phyloP scores from a whole-genome alignment of 495 filamentous ascomycete species.

The Daldinia grandis region DNA sequence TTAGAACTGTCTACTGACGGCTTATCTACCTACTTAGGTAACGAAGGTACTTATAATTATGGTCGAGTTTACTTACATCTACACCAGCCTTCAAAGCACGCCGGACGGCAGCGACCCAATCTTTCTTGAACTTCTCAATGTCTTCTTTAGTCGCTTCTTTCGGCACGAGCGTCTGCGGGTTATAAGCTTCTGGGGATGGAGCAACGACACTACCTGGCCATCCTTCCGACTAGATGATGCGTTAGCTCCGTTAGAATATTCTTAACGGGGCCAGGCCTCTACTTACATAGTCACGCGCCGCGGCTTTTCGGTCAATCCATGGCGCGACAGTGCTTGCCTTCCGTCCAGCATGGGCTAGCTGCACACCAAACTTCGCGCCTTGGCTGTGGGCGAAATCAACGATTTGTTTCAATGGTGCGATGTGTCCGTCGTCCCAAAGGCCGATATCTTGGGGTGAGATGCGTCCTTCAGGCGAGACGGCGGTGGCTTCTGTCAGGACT shows the following conservation, averaged over 20 bases:
- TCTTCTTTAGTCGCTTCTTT: constrained; percentile 64
- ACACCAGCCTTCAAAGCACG: constrained; percentile 65
- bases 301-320: constrained; percentile 61
- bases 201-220: constrained; percentile 68
- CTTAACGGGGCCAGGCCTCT: not conserved
- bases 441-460: constrained; percentile 78
- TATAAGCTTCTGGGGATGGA: constrained; percentile 64
- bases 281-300: constrained; percentile 58
- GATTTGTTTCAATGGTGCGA: constrained; percentile 66
- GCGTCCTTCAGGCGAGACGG: constrained; percentile 74
- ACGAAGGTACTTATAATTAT: no score
- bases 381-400: constrained; percentile 76
- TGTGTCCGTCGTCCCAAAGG: constrained; percentile 78
- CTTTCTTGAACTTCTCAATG: constrained; percentile 64
- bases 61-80: constrained; percentile 63
- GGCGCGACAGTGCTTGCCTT: constrained; percentile 75
- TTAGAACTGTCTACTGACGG: constrained; percentile 28
- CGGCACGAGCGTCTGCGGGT: constrained; percentile 59
- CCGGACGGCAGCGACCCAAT: constrained; percentile 62
- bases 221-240: constrained; percentile 48
- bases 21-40: not conserved
- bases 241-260: not conserved
- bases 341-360: constrained; percentile 80
- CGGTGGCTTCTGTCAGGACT: constrained; percentile 76
- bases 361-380: constrained; percentile 74